These are phyloP conservation scores for Mortierella polycephala DNA, from an alignment of 371 early-diverging fungal species.

Conservation along the genomic window DNA sequence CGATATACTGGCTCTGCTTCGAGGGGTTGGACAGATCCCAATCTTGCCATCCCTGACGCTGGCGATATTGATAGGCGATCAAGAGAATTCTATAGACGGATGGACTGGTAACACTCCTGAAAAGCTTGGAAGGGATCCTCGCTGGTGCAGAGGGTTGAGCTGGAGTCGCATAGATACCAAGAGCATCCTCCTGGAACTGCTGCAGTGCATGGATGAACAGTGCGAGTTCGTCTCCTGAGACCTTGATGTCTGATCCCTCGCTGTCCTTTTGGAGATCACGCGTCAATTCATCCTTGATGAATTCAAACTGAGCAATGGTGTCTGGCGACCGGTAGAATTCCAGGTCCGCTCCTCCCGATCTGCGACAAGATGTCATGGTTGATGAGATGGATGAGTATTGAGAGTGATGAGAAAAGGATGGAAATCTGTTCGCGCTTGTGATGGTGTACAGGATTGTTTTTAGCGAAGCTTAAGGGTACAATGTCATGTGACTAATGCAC, in stretches of 20 bases:
- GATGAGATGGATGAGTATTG: not conserved
- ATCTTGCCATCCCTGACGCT: slow-evolving; percentile 57
- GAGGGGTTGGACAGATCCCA: slow-evolving; percentile 67
- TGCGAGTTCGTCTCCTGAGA: slow-evolving; percentile 68
- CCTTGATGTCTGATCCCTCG: slow-evolving; percentile 52
- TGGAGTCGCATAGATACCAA: slow-evolving; percentile 58
- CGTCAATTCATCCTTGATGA: slow-evolving; percentile 53
- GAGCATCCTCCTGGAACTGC: slow-evolving; percentile 72
- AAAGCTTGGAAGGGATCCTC: slow-evolving; percentile 71
- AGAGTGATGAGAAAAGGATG: slow-evolving; percentile 2
- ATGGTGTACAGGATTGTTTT: not conserved
- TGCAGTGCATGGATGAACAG: slow-evolving; percentile 65
- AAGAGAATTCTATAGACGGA: slow-evolving; percentile 63
- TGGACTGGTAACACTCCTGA: slow-evolving; percentile 59
- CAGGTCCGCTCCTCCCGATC: slow-evolving; percentile 53
- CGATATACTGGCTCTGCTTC: slow-evolving; percentile 58
- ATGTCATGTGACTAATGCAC: not conserved
- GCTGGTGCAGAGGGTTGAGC: slow-evolving; percentile 40
- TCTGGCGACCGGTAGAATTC: slow-evolving; percentile 57
- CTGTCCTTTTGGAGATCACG: slow-evolving; percentile 55
- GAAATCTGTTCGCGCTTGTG: not conserved
- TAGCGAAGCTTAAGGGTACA: not conserved
- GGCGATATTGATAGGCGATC: slow-evolving; percentile 64
- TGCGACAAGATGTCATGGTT: slow-evolving; percentile 44
- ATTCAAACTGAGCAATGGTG: slow-evolving; percentile 60